Evolutionary conservation across 805 yeast species (phyloP).

Genomic region (Schizosaccharomyces japonicus): DNA sequence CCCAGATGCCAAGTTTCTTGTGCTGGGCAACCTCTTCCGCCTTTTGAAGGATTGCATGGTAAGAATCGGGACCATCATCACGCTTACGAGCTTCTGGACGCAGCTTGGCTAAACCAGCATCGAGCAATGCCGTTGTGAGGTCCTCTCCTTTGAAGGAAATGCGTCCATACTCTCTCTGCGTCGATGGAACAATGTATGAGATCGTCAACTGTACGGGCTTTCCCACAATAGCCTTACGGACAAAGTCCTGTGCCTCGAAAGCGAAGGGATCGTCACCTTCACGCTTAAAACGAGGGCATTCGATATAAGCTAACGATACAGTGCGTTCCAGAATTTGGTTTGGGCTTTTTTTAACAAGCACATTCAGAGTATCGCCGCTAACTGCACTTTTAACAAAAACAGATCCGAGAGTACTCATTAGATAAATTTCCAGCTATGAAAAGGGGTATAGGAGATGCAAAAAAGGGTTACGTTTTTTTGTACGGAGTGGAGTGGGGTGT

Average conservation of each 20-base stretch:
- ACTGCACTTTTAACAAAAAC: neutral
- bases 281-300: slow-evolving; percentile 27
- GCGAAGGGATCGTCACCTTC: slow-evolving; percentile 19
- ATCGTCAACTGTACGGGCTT: slow-evolving; percentile 36
- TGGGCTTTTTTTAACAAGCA: neutral
- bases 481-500: too few species aligned
- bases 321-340: slow-evolving; percentile 24
- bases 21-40: neutral
- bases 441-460: too few species aligned
- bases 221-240: slow-evolving; percentile 40
- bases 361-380: slow-evolving; percentile 1
- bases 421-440: too few species aligned
- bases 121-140: slow-evolving; percentile 26
- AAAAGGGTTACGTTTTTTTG: too few species aligned
- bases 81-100: slow-evolving; percentile 37
- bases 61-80: slow-evolving; percentile 10
- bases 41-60: neutral
- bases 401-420: neutral
- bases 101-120: slow-evolving; percentile 33
- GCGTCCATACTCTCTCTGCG: slow-evolving; percentile 45
- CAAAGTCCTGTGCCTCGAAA: slow-evolving; percentile 35
- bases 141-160: slow-evolving; percentile 36
- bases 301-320: slow-evolving; percentile 39
- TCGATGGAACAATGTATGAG: slow-evolving; percentile 24
- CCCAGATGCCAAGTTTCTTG: neutral